phyloP scores from a whole-genome alignment of 192 early-diverging fungal genomes.

The Geranomyces michiganensis region DNA sequence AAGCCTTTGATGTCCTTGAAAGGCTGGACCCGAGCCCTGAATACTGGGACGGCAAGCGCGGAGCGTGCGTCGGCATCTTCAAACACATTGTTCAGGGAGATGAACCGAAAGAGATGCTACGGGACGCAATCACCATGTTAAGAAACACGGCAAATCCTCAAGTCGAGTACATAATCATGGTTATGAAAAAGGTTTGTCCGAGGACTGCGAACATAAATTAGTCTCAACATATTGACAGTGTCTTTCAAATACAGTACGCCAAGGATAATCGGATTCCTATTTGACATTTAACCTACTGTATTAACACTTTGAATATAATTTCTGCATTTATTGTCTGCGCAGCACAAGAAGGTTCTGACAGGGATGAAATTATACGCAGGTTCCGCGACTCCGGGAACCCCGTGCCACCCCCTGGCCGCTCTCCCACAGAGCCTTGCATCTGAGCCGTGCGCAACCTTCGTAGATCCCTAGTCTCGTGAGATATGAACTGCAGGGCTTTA shows the following conservation, averaged over 20 bases:
- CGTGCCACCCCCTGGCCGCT: too few relatives aligned
- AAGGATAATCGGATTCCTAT: conserved; percentile 40
- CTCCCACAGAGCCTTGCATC: too few relatives aligned
- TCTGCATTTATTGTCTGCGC: too few relatives aligned
- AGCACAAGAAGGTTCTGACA: too few relatives aligned
- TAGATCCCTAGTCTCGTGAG: too few relatives aligned
- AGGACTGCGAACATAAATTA: background rate
- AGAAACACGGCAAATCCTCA: conserved; percentile 64
- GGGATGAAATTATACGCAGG: too few relatives aligned
- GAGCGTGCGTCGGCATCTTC: conserved; percentile 63
- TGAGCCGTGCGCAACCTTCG: too few relatives aligned
- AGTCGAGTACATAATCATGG: conserved; percentile 63
- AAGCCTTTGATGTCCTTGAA: conserved; percentile 68
- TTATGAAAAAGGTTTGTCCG: conserved; percentile 55
- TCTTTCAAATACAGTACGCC: conserved; percentile 33
- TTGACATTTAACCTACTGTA: conserved; percentile 1
- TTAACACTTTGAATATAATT: too few relatives aligned
- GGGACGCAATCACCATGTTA: conserved; percentile 58
- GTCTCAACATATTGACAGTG: background rate
- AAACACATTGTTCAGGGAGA: conserved; percentile 54
- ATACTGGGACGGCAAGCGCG: conserved; percentile 69
- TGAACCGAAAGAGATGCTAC: conserved; percentile 55
- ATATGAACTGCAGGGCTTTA: too few relatives aligned
- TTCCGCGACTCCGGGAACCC: too few relatives aligned
- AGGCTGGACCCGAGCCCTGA: conserved; percentile 64